Evolutionary conservation across 2,329 filamentous ascomycete genomes (phyloP).

Genomic region (Volutella citrinella): DNA sequence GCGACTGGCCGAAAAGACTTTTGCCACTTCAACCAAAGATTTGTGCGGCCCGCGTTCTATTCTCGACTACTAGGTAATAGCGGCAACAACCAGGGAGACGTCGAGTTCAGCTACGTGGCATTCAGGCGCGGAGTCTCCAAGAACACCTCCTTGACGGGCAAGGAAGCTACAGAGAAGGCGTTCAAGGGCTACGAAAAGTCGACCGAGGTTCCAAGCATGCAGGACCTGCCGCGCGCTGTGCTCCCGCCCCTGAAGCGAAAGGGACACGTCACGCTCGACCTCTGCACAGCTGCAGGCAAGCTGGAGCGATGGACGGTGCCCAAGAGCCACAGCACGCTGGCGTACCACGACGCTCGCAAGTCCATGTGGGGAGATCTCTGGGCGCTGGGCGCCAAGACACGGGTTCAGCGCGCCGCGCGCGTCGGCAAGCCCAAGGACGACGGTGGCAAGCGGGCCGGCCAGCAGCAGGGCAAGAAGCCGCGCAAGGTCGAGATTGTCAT

Average conservation of each 20-base stretch:
- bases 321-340: slow-evolving; percentile 72
- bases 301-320: slow-evolving; percentile 95
- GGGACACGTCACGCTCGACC: slow-evolving; percentile 83
- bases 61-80: slow-evolving; percentile 69
- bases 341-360: slow-evolving; percentile 92
- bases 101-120: slow-evolving; percentile 86
- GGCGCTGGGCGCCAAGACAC: slow-evolving; percentile 90
- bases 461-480: slow-evolving; percentile 38
- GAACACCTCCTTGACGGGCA: slow-evolving; percentile 40
- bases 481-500: slow-evolving; percentile 35
- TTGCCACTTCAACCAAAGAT: slow-evolving; percentile 88
- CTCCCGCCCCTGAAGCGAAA: slow-evolving; percentile 81
- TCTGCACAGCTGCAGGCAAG: slow-evolving; percentile 82
- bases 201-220: slow-evolving; percentile 46
- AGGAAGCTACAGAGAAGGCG: slow-evolving; percentile 59
- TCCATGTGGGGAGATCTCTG: slow-evolving; percentile 89
- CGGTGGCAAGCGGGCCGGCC: slow-evolving; percentile 43
- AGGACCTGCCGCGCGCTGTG: slow-evolving; percentile 75
- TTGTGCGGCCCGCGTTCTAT: slow-evolving; percentile 77
- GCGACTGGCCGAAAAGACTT: slow-evolving; percentile 78
- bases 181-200: slow-evolving; percentile 68
- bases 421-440: slow-evolving; percentile 52
- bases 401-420: slow-evolving; percentile 59
- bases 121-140: slow-evolving; percentile 68
- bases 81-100: slow-evolving; percentile 81